phyloP scores from a whole-genome alignment of 2,329 filamentous ascomycete species.

The Endocalyx cinctus region DNA sequence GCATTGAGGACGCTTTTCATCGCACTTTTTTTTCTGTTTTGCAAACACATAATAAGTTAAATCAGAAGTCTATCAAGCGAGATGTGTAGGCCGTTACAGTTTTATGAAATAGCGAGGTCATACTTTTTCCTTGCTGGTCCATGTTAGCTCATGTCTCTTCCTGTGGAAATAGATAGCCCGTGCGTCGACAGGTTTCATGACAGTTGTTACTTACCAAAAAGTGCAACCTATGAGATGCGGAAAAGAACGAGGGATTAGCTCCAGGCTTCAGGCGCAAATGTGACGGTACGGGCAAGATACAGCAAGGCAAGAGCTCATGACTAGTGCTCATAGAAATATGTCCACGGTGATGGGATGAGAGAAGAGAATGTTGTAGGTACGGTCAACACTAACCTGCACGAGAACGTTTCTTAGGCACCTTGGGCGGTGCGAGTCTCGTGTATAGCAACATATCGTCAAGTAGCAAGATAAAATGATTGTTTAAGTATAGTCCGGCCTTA shows the following conservation, averaged over 20 bases:
- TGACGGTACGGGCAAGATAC: constrained; percentile 1
- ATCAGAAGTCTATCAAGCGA: no score
- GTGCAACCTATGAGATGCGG: constrained; percentile 38
- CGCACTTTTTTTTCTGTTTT: constrained; percentile 56
- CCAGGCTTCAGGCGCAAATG: no score
- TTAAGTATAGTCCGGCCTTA: no score
- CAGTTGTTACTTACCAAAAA: constrained; percentile 46
- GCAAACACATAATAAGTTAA: not conserved
- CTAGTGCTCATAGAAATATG: no score
- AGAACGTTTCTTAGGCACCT: constrained; percentile 55
- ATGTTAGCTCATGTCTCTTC: no score
- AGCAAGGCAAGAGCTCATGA: not conserved
- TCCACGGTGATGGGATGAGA: not conserved
- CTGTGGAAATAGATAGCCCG: no score
- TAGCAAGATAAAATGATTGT: no score
- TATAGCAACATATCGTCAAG: constrained; percentile 49
- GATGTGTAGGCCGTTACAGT: no score
- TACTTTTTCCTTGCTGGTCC: constrained; percentile 56
- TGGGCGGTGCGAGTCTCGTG: constrained; percentile 52
- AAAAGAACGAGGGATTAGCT: no score
- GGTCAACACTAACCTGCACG: constrained; percentile 46
- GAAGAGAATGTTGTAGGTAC: not conserved
- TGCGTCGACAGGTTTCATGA: no score
- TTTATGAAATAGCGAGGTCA: constrained; percentile 15
- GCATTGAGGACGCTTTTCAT: constrained; percentile 48